Conservation (phyloP, 148 eudicot species). For the Rheum nobile region DNA sequence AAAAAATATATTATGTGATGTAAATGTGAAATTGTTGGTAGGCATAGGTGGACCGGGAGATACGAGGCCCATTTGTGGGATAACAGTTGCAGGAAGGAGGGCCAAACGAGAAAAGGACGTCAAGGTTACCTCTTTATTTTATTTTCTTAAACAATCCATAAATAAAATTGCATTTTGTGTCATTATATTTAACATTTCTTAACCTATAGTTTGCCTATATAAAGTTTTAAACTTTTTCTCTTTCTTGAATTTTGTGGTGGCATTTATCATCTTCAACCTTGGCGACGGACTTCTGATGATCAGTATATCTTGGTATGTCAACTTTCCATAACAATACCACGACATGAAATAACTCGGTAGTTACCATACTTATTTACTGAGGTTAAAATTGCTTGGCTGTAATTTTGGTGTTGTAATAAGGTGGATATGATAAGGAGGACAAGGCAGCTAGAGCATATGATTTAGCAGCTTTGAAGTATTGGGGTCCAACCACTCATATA, state of each 20-base stretch:
- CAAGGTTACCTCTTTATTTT: slow-evolving; percentile 38
- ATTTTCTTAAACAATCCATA: too few relatives aligned
- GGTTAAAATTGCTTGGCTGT: background rate
- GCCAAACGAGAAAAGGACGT: slow-evolving; percentile 84
- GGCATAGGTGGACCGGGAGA: slow-evolving; percentile 91
- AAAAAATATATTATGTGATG: background rate
- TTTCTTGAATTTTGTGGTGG: background rate
- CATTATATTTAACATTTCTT: background rate
- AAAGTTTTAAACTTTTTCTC: background rate
- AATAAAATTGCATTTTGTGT: background rate
- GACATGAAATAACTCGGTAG: background rate
- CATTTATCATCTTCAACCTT: background rate
- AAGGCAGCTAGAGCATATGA: slow-evolving; percentile 85
- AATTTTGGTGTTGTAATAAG: slow-evolving; percentile 15
- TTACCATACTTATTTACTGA: background rate
- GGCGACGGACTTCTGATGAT: slow-evolving; percentile 1
- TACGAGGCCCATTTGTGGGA: slow-evolving; percentile 94
- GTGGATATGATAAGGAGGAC: slow-evolving; percentile 84
- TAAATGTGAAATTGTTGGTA: slow-evolving; percentile 9
- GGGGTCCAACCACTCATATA: slow-evolving; percentile 76
- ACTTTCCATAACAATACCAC: background rate
- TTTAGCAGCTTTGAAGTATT: slow-evolving; percentile 69
- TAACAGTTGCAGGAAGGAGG: slow-evolving; percentile 77
- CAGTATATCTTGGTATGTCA: slow-evolving; percentile 26
- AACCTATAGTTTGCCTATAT: background rate